Percentiles rank a stretch among this genome's conserved stretches.
Conservation (phyloP, 208 protist genomes). For the Leishmania major region DNA sequence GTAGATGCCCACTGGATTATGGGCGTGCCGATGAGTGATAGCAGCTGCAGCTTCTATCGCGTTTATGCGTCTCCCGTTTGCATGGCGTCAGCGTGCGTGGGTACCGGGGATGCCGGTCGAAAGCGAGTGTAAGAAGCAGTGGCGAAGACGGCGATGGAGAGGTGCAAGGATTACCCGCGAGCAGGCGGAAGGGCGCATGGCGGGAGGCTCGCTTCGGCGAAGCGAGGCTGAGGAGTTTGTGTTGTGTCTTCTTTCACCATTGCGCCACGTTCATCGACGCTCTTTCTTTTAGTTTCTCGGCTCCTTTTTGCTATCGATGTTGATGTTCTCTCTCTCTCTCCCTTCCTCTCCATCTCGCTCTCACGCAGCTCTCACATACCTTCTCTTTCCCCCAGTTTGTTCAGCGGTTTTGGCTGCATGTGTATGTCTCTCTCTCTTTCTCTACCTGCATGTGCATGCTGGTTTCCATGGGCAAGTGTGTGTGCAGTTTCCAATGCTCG, state of each 20-base stretch:
- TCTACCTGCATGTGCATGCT: neutral
- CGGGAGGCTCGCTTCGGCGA: no score
- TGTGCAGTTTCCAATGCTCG: neutral
- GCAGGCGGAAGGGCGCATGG: neutral
- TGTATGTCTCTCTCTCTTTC: neutral
- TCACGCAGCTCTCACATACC: neutral
- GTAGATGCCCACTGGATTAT: neutral
- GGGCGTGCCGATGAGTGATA: neutral
- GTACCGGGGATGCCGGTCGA: neutral
- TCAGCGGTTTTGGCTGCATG: no score
- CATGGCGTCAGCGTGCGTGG: neutral
- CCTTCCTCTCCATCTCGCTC: no score
- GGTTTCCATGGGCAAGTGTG: neutral
- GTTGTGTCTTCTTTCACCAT: neutral
- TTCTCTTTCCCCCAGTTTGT: neutral
- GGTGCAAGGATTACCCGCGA: neutral
- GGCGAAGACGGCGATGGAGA: no score
- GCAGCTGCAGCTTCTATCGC: neutral
- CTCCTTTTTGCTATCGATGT: neutral
- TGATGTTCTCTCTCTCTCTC: neutral
- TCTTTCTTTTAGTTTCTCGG: neutral
- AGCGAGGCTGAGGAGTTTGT: no score
- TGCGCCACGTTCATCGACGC: neutral
- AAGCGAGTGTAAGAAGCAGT: neutral
- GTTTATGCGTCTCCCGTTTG: neutral